Percentiles rank a stretch among this genome's conserved stretches.
Conservation (phyloP, 225 moss, liverwort and hornwort species). For the Polytrichum commune region DNA sequence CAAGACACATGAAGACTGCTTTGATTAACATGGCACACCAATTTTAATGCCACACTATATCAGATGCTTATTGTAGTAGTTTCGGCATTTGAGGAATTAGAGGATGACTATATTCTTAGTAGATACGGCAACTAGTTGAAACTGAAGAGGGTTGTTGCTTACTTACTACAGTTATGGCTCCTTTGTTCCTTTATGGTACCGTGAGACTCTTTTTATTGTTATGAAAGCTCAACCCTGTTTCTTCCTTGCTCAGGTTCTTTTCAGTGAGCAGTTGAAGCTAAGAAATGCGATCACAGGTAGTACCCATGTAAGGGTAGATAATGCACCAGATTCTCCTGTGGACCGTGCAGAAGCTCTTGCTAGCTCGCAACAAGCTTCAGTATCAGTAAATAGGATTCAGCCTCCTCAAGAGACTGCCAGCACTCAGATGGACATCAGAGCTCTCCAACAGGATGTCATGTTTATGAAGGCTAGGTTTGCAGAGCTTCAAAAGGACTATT, state of each 20-base stretch:
- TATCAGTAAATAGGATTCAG: conserved; percentile 3
- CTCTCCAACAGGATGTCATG: conserved; percentile 75
- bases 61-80: too few species aligned
- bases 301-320: conserved; percentile 27
- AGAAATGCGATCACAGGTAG: conserved; percentile 60
- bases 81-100: too few species aligned
- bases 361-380: conserved; percentile 8
- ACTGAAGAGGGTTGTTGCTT: too few species aligned
- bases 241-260: conserved; percentile 41
- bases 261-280: conserved; percentile 85
- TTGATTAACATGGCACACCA: too few species aligned
- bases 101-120: too few species aligned
- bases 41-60: too few species aligned
- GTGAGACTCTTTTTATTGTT: too few species aligned
- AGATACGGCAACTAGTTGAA: too few species aligned
- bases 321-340: conserved; percentile 12
- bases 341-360: conserved; percentile 1
- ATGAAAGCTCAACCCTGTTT: background rate
- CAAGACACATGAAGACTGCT: too few species aligned
- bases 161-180: too few species aligned
- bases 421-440: conserved; percentile 69
- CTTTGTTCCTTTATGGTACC: too few species aligned
- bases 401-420: conserved; percentile 37
- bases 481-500: conserved; percentile 81
- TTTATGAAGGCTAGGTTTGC: conserved; percentile 87